A percentile compares a stretch with the other conserved stretches of the same genome.
These are phyloP conservation scores for Margaritispora aquatica DNA, from an alignment of 495 filamentous ascomycete genomes.

Conservation along the genomic window DNA sequence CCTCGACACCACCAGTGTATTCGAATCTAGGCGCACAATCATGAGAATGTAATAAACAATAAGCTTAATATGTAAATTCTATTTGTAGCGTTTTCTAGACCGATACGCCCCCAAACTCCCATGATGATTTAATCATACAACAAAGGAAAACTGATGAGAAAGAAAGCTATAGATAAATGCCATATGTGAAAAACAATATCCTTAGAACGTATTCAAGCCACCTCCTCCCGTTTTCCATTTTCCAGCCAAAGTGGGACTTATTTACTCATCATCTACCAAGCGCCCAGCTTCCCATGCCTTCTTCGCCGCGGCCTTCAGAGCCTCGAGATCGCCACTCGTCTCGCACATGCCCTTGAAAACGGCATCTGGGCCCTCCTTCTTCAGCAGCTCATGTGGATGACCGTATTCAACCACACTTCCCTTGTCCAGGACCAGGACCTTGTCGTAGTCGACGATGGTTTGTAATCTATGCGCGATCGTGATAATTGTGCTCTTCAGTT, in stretches of 20 bases:
- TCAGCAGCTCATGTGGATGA: constrained; percentile 63
- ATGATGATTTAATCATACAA: background rate
- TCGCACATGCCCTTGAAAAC: constrained; percentile 91
- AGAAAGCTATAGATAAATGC: too few relatives aligned
- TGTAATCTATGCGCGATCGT: constrained; percentile 98
- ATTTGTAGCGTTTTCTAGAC: too few relatives aligned
- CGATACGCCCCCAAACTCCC: background rate
- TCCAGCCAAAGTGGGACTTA: background rate
- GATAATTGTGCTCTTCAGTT: constrained; percentile 87
- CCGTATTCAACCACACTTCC: constrained; percentile 84
- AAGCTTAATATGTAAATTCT: too few relatives aligned
- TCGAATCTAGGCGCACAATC: too few relatives aligned
- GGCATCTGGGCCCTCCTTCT: constrained; percentile 44
- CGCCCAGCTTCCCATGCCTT: constrained; percentile 48
- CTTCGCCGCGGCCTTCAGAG: constrained; percentile 66
- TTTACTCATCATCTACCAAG: constrained; percentile 35
- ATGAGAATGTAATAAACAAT: too few relatives aligned
- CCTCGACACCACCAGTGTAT: too few relatives aligned
- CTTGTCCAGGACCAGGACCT: constrained; percentile 93
- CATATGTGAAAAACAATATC: background rate
- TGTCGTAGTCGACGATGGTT: constrained; percentile 96
- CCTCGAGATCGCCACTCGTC: constrained; percentile 81
- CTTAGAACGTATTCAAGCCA: background rate
- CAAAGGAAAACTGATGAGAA: too few relatives aligned
- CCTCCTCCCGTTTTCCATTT: background rate